Conservation (phyloP, 2,329 filamentous ascomycete genomes). For the Macrophomina tecta region DNA sequence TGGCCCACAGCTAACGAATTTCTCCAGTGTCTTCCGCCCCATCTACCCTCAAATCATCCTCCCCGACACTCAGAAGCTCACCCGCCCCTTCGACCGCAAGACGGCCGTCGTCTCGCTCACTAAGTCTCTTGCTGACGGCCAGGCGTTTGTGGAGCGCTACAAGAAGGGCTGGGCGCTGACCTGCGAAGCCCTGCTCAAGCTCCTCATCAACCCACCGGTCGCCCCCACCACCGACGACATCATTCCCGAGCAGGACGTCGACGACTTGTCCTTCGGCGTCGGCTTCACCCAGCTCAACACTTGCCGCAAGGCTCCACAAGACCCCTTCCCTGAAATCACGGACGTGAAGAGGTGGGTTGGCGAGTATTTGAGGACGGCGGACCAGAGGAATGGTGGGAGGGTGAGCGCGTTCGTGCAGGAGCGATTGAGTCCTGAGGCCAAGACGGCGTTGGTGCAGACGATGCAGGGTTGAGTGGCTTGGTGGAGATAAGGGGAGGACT, state of each 20-base stretch:
- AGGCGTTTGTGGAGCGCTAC: conserved; percentile 73
- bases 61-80: conserved; percentile 85
- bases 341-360: conserved; percentile 86
- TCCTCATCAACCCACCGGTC: conserved; percentile 87
- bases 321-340: conserved; percentile 85
- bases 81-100: conserved; percentile 88
- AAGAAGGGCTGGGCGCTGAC: conserved; percentile 85
- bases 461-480: conserved; percentile 16
- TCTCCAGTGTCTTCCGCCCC: conserved; percentile 72
- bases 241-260: conserved; percentile 86
- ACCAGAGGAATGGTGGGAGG: conserved; percentile 72
- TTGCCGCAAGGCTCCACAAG: conserved; percentile 73
- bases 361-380: conserved; percentile 76
- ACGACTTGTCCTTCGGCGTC: conserved; percentile 93
- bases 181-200: conserved; percentile 84
- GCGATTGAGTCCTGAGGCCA: conserved; percentile 60
- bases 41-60: conserved; percentile 89
- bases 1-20: too few species aligned
- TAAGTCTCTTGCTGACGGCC: conserved; percentile 86
- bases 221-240: conserved; percentile 70
- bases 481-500: not conserved
- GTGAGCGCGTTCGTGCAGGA: conserved; percentile 75
- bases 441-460: conserved; percentile 20
- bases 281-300: conserved; percentile 95
- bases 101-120: conserved; percentile 91